These are phyloP conservation scores for Chimonanthus salicifolius DNA, from an alignment of 164 flowering plant genomes.

Conservation along the genomic window DNA sequence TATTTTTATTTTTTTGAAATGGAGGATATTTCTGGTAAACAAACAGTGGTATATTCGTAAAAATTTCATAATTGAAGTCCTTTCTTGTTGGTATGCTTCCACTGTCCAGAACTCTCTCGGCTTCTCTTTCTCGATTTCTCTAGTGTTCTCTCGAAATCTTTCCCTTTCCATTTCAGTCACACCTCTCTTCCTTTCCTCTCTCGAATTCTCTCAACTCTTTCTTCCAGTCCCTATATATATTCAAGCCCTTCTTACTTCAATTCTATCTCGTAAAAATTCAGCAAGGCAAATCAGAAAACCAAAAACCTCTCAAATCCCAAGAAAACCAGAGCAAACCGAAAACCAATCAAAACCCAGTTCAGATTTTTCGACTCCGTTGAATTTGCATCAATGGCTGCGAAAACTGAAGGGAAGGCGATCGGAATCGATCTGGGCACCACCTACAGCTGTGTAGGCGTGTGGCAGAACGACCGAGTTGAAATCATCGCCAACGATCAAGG, in stretches of 20 bases:
- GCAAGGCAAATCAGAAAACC: not conserved
- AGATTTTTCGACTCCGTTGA: not conserved
- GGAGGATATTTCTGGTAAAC: not conserved
- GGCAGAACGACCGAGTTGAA: constrained; percentile 31
- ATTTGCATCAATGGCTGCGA: constrained; percentile 8
- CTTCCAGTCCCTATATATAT: not conserved
- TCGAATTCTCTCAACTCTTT: not conserved
- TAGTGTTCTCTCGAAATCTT: not conserved
- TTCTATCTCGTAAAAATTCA: not conserved
- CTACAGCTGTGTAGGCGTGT: constrained; percentile 32
- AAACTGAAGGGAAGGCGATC: constrained; percentile 21
- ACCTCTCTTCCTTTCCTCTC: not conserved
- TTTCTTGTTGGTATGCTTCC: not conserved
- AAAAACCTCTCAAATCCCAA: not conserved
- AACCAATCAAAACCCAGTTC: no score
- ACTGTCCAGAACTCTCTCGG: not conserved
- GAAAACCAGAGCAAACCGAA: no score
- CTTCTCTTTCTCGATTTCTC: no score
- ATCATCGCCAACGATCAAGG: constrained; percentile 36
- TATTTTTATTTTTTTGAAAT: no score
- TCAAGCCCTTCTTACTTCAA: not conserved
- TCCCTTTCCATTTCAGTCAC: not conserved
- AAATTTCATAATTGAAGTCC: not conserved
- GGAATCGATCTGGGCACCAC: constrained; percentile 34
- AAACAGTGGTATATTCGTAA: not conserved